Base-by-base conservation (phyloP, 192 early-diverging fungal genomes). In the Gonapodya prolifera region DNA sequence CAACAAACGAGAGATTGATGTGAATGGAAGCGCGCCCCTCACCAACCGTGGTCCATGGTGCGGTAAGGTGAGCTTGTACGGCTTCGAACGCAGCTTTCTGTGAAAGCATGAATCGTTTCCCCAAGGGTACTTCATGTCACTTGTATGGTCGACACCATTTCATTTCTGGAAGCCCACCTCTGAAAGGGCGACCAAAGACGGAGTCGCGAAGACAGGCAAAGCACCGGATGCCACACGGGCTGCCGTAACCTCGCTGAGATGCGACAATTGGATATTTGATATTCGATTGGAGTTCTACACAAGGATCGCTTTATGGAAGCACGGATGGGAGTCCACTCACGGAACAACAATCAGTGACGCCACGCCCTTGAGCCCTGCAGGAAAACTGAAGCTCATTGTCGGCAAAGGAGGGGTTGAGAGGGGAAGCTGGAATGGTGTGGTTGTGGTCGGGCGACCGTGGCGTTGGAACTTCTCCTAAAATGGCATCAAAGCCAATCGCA, bases 21-120 rank as follows among this genome's bases (percentile, higher is more conserved):
- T n/a, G n/a, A n/a, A n/a, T n/a, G n/a, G n/a, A n/a, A n/a, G n/a
- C n/a, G n/a, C n/a, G n/a, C 45, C 23, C 8, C 45, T 61, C 45
- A 61, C 45, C 45, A 16, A 73, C 71, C 16, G 71, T 73, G 16
- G 71, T 73, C 71, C 71, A 73, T 13, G 71, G 71, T 2, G 2
- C 31, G 2, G 71, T 32, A 8, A 73, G 71, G 29, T 73, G 71
- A 13, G 28, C 28, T 29, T 73, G 71, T 32, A 29, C 71, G 29
- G 71, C 71, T 8, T 73, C 71, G 32, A 73, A 73, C 28, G 71
- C 71, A 73, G 71, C 71, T 61, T 61, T 61, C 45, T 61, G 23
- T 61, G 23, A 61, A 61, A 23, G 23, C 8, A 61, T 8, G 45
- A n/a, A n/a, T n/a, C n/a, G n/a, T n/a, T n/a, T n/a, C n/a, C n/a